phyloP scores from a whole-genome alignment of 768 basidiomycete species.

The Boletus reticuloceps region DNA sequence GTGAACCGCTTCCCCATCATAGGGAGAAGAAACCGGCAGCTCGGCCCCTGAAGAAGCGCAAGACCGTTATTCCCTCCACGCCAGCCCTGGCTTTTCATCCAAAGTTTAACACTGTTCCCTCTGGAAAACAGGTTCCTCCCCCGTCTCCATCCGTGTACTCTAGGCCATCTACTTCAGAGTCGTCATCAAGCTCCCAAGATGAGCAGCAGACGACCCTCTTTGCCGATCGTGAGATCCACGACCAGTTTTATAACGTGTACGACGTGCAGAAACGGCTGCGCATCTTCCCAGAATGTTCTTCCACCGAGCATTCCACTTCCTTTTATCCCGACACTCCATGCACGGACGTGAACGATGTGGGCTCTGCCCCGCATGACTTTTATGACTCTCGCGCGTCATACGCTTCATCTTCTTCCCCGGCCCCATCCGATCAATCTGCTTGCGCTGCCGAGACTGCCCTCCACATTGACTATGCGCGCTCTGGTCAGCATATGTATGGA shows the following conservation, averaged over 20 bases:
- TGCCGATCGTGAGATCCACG: slow-evolving; percentile 8
- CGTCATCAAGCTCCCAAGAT: slow-evolving; percentile 9
- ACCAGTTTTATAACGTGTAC: slow-evolving; percentile 5
- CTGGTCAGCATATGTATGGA: slow-evolving; percentile 3
- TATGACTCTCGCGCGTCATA: slow-evolving; percentile 21
- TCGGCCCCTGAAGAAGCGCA: slow-evolving; percentile 25
- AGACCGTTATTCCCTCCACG: slow-evolving; percentile 15
- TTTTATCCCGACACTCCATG: slow-evolving; percentile 11
- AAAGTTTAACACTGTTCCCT: slow-evolving; percentile 15
- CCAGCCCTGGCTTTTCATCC: slow-evolving; percentile 22
- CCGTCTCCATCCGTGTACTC: slow-evolving; percentile 3
- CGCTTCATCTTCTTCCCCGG: slow-evolving; percentile 25
- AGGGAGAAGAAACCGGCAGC: slow-evolving; percentile 22
- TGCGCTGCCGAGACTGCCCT: slow-evolving; percentile 8
- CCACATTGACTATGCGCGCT: slow-evolving; percentile 3
- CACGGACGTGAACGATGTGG: slow-evolving; percentile 13
- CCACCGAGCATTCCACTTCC: slow-evolving; percentile 3
- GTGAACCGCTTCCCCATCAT: slow-evolving; percentile 20
- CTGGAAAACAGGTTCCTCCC: slow-evolving; percentile 20
- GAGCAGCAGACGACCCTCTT: slow-evolving; percentile 6
- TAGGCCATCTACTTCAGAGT: slow-evolving; percentile 9
- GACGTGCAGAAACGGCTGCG: slow-evolving; percentile 19
- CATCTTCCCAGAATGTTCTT: slow-evolving; percentile 5
- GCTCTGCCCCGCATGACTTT: slow-evolving; percentile 10
- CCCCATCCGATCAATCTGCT: slow-evolving; percentile 24